These are phyloP conservation scores for Colletotrichum agaves DNA, from an alignment of 2,329 filamentous ascomycete species.

Conservation along the genomic window DNA sequence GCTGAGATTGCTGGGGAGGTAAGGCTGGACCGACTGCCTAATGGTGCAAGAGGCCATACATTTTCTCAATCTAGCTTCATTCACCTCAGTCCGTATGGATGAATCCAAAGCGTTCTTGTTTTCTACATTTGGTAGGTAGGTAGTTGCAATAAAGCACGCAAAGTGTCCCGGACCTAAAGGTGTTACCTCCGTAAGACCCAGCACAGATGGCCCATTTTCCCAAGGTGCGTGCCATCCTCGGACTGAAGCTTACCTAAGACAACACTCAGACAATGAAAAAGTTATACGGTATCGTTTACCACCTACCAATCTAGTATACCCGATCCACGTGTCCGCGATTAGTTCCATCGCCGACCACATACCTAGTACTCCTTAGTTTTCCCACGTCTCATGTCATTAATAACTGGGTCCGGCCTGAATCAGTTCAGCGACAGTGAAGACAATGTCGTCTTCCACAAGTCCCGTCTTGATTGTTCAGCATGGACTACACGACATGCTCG, in stretches of 20 bases:
- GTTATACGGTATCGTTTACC: too few species aligned
- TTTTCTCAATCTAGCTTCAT: not conserved
- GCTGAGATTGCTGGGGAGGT: conserved; percentile 24
- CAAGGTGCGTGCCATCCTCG: not conserved
- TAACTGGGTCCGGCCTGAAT: conserved; percentile 13
- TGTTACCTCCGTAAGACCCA: too few species aligned
- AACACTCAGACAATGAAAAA: not conserved
- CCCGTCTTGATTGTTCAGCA: conserved; percentile 20
- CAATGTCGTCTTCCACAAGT: not conserved
- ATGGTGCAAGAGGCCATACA: not conserved
- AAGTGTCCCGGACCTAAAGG: too few species aligned
- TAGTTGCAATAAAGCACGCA: too few species aligned
- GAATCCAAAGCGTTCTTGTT: too few species aligned
- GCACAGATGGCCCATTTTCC: not conserved
- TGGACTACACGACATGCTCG: conserved; percentile 3
- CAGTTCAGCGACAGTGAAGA: not conserved
- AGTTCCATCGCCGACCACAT: conserved; percentile 11
- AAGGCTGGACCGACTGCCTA: conserved; percentile 20
- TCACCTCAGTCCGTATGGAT: too few species aligned
- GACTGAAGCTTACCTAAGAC: conserved; percentile 9
- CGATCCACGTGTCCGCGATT: conserved; percentile 1
- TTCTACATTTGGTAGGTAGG: too few species aligned
- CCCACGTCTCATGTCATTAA: conserved; percentile 18
- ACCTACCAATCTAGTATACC: too few species aligned
- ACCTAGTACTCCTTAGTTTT: conserved; percentile 11